Evolutionary conservation across 2,329 filamentous ascomycete genomes (phyloP), one percentile per base, ranked within the genome.

Genomic region (Neophaeococcomyces mojaviensis): DNA sequence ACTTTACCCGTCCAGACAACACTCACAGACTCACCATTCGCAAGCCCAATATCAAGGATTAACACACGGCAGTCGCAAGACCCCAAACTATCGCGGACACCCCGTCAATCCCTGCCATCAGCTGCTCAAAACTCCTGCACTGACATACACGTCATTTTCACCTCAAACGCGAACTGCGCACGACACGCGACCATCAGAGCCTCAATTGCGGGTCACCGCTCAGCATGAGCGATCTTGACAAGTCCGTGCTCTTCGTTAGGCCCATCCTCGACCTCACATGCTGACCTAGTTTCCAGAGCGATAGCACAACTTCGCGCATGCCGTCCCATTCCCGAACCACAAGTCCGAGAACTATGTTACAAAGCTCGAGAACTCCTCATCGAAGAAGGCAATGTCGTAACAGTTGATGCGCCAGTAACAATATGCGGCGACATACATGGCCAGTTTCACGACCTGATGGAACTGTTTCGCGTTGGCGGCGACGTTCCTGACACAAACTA

Each of bases 351-450:
- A 69, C 77, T 98, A 58, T 97, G 92, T 70, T 90, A 96, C 74
- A 96, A 96, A 64, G 92, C 92, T 43, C 81, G 92, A 54, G 92
- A 98, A 71, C 78, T 98, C 45, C 72, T 98, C 55, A 95, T 98
- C 52, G 92, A 97, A 67, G 92, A 98, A 70, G 90, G 88, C 55
- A 97, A 98, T 64, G 90, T 97, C 41, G 90, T 97, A 54, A 88
- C 86, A 15, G 90, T 98, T 51, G 85, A 90, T 63, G 90, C 90
- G 51, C 90, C 90, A 18, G 90, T 97, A 49, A 97, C 90, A 65
- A 94, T 95, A 77, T 96, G 90, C 62, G 90, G 90, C 59, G 90
- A 96, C 63, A 96, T 97, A 48, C 90, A 97, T 62, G 89, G 89
- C 56, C 89, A 96, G 65, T 96, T 96, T 62, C 89, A 96, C 61